Evolutionary conservation across 331 rosid genomes (phyloP).

Genomic region (Acacia pycnantha): DNA sequence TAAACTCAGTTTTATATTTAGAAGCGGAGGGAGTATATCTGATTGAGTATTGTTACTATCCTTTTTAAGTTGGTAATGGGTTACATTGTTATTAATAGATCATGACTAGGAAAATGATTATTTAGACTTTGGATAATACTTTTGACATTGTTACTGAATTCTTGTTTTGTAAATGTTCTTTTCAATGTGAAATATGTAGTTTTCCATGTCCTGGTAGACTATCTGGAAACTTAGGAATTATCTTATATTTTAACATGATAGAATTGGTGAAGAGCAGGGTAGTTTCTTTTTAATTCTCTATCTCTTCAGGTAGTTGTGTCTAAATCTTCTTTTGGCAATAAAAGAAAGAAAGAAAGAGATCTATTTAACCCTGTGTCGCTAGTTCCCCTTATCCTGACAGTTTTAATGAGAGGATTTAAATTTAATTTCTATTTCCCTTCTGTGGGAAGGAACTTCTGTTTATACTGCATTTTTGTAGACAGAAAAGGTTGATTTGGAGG

Average conservation of each 20-base stretch:
- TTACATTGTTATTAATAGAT: not conserved
- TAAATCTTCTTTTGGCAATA: not conserved
- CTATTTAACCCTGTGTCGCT: slow-evolving; percentile 3
- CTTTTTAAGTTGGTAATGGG: not conserved
- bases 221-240: not conserved
- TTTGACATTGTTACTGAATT: not conserved
- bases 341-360: not conserved
- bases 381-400: not conserved
- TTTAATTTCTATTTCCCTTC: slow-evolving; percentile 11
- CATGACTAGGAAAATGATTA: not conserved
- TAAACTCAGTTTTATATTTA: too few species aligned
- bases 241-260: not conserved
- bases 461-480: slow-evolving; percentile 68
- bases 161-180: not conserved
- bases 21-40: not conserved
- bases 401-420: slow-evolving; percentile 9
- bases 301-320: not conserved
- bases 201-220: not conserved
- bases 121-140: not conserved
- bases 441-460: slow-evolving; percentile 32
- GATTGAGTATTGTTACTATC: not conserved
- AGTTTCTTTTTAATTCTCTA: not conserved
- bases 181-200: slow-evolving; percentile 7
- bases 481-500: slow-evolving; percentile 96
- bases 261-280: slow-evolving; percentile 11